Evolutionary conservation across 306 rosid genomes (phyloP), one percentile per base, ranked within the genome.

Genomic region (Medicago arabica): DNA sequence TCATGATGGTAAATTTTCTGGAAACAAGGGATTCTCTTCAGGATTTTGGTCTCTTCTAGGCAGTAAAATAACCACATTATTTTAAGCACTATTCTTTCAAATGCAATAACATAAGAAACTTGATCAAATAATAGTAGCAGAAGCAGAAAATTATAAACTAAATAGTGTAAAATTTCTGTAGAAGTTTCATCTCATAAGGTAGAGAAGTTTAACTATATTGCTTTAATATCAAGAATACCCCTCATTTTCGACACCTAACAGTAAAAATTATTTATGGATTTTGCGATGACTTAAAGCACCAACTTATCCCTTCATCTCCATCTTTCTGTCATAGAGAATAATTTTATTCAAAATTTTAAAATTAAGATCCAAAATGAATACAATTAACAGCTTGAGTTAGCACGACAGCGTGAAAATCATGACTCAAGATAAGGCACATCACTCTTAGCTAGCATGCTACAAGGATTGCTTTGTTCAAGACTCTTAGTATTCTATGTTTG

Each of bases 1-100:
- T 18, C 93, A 83, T 78, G 75, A 60, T 6, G 85, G 83, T 58
- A 92, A 71, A 69, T 75, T 47, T 55, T 85, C 86, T 1, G 92
- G 96, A 76, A 84, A 96, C 78, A 90, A 96, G 0, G 99, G 87
- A 50, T 84, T 83, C 78, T 90, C 96, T 89, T 92, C 97, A 8
- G 93, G 98, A 78, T 75, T 89, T 59, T 83, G 75, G 78, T 83
- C 90, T 76, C 91, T 85, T 73, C 98, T 97, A 21, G 89, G 91
- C 99, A 92, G 91, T 17, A 84, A 75, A 49, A 78, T 71, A 67
- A 67, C 9, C 49, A n/a, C n/a, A 68, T 47, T 62, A 51, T 75
- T 19, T 59, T 11, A 18, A 5, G 14, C 21, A 23, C 23, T 39
- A 11, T 67, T 57, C 60, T 69, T 62, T 44, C 65, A n/a, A 51